Conservation (phyloP, 1,284 basidiomycete genomes). For the Boletus semigastroideus region DNA sequence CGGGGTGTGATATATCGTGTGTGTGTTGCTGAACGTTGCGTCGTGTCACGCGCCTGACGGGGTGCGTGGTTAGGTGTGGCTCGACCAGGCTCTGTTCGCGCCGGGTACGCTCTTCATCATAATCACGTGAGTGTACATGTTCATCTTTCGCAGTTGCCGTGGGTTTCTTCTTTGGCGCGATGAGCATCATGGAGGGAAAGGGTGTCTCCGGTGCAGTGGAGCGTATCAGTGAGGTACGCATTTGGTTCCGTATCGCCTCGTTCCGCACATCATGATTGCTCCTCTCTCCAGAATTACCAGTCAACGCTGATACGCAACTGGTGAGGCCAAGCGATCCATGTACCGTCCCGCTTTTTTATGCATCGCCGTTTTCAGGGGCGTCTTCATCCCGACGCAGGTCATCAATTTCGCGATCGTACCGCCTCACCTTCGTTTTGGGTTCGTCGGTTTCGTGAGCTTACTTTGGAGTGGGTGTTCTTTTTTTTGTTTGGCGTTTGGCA, state of each 20-base stretch:
- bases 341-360: background rate
- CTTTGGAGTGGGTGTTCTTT: conserved; percentile 75
- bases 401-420: conserved; percentile 83
- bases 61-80: conserved; percentile 52
- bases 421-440: conserved; percentile 74
- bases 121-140: background rate
- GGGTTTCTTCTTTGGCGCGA: conserved; percentile 71
- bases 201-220: conserved; percentile 51
- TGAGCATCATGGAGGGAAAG: conserved; percentile 74
- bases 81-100: conserved; percentile 73
- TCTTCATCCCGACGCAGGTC: conserved; percentile 79
- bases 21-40: conserved; percentile 15
- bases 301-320: conserved; percentile 75
- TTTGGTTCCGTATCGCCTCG: background rate
- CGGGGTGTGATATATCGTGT: conserved; percentile 62
- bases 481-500: conserved; percentile 10
- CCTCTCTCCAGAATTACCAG: conserved; percentile 53
- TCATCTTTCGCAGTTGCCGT: conserved; percentile 49
- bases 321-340: conserved; percentile 35
- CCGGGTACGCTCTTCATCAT: conserved; percentile 43
- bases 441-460: conserved; percentile 76
- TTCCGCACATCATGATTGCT: background rate
- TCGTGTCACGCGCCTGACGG: background rate
- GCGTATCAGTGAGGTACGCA: conserved; percentile 53
- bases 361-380: conserved; percentile 46